These are phyloP conservation scores for Solanum chaucha DNA, from an alignment of 257 asterid genomes.

Conservation along the genomic window DNA sequence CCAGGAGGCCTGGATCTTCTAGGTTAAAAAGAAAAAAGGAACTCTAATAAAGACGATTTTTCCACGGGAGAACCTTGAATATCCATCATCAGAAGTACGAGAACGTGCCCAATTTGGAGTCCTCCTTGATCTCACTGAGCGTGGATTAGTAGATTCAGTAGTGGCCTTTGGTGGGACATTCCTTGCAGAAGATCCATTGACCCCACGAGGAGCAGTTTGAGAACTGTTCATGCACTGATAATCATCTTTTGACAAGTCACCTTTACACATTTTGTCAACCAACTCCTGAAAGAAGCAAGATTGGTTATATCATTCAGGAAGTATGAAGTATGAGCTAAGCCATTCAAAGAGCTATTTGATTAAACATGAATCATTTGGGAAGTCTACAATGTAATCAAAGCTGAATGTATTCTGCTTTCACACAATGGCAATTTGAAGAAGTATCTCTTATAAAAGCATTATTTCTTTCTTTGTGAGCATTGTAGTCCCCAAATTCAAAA, in stretches of 20 bases:
- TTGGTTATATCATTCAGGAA: background rate
- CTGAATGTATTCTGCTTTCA: background rate
- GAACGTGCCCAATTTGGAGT: constrained; percentile 92
- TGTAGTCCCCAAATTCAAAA: background rate
- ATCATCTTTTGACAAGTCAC: constrained; percentile 70
- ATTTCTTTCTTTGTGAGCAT: background rate
- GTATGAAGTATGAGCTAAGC: background rate
- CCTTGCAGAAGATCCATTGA: constrained; percentile 28
- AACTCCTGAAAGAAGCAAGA: constrained; percentile 41
- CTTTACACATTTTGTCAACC: constrained; percentile 68
- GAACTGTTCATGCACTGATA: constrained; percentile 63
- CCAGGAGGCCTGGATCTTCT: background rate
- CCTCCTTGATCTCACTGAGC: constrained; percentile 83
- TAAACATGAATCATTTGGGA: background rate
- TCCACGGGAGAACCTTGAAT: constrained; percentile 46
- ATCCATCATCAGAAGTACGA: constrained; percentile 80
- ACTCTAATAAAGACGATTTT: background rate
- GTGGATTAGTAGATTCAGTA: constrained; percentile 46
- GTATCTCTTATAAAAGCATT: background rate
- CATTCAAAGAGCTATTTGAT: background rate
- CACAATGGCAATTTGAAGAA: background rate
- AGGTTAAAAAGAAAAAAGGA: background rate
- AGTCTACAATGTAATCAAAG: background rate
- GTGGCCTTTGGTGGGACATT: constrained; percentile 27
- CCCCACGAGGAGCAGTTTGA: constrained; percentile 16